Evolutionary conservation across 345 rosid species (phyloP).

Genomic region (Arabidopsis thaliana): TAIR10.1 NC_003076.8:25911501-25912000

Average conservation of each 20-base stretch:
- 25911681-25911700: conserved; percentile 98
- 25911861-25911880: conserved; percentile 99
- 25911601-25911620: conserved; percentile 4
- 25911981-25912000: conserved; percentile 51
- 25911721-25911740: conserved; percentile 96
- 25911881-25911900: conserved; percentile 99
- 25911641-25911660: not conserved
- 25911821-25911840: conserved; percentile 95
- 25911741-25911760: conserved; percentile 86
- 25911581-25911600: conserved; percentile 86
- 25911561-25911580: conserved; percentile 94
- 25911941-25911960: conserved; percentile 92
- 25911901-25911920: conserved; percentile 94
- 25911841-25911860: conserved; percentile 90
- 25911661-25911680: conserved; percentile 71
- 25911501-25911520: conserved; percentile 96
- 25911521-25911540: conserved; percentile 98
- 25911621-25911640: conserved; percentile 23
- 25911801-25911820: conserved; percentile 92
- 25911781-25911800: conserved; percentile 98
- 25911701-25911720: conserved; percentile 92
- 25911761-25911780: conserved; percentile 91
- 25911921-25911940: conserved; percentile 94
- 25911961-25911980: conserved; percentile 75
- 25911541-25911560: conserved; percentile 97